These are phyloP conservation scores for Ampelomyces quisqualis DNA, from an alignment of 2,329 filamentous ascomycete genomes.

Conservation along the genomic window DNA sequence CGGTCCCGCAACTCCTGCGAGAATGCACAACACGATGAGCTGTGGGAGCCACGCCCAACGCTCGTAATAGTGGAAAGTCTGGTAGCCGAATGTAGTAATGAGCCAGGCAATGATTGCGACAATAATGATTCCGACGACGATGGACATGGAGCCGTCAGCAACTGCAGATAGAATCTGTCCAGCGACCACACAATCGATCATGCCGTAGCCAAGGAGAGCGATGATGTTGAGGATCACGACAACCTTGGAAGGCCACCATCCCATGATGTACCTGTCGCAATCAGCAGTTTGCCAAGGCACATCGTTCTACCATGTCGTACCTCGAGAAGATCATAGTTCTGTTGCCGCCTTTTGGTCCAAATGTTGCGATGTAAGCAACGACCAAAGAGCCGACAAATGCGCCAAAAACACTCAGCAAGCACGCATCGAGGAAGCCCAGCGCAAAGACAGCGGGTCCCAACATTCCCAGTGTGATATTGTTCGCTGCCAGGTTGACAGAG, in stretches of 20 bases:
- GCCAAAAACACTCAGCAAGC: constrained; percentile 60
- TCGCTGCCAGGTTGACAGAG: constrained; percentile 62
- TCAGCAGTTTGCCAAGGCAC: constrained; percentile 38
- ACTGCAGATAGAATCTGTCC: constrained; percentile 70
- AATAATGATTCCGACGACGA: constrained; percentile 67
- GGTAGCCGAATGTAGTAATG: constrained; percentile 68
- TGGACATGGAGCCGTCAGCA: constrained; percentile 58
- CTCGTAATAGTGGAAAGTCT: constrained; percentile 68
- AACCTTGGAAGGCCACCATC: constrained; percentile 66
- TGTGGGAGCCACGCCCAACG: constrained; percentile 67
- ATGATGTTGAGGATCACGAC: constrained; percentile 64
- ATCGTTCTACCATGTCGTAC: neutral
- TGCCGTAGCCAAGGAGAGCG: constrained; percentile 61
- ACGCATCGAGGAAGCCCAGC: constrained; percentile 59
- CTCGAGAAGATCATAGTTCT: constrained; percentile 61
- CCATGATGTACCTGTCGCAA: constrained; percentile 60
- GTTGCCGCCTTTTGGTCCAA: constrained; percentile 62
- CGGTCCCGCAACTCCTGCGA: constrained; percentile 62
- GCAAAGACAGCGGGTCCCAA: constrained; percentile 60
- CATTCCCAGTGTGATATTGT: constrained; percentile 66
- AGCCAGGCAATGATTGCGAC: constrained; percentile 63
- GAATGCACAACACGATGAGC: constrained; percentile 60
- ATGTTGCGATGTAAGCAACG: constrained; percentile 62
- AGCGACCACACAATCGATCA: constrained; percentile 66
- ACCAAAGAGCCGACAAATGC: constrained; percentile 56